Conservation (phyloP, 192 early-diverging fungal species). For the Backusella macrospora region DNA sequence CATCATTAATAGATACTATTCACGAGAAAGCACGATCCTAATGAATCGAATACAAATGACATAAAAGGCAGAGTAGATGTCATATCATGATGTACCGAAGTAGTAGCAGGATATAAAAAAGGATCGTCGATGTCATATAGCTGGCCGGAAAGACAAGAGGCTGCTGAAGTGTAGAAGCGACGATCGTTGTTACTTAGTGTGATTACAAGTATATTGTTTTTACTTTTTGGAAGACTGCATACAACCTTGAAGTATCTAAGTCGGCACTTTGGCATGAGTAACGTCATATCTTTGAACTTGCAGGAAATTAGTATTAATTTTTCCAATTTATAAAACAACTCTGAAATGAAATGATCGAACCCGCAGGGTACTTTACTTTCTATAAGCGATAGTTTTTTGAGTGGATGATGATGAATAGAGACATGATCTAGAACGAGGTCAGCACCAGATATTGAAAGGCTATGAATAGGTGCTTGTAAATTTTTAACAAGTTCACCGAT, state of each 20-base stretch:
- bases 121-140: not conserved
- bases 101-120: not conserved
- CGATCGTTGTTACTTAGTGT: not conserved
- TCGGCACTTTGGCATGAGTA: not conserved
- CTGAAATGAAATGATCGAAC: not conserved
- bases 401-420: not conserved
- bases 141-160: not conserved
- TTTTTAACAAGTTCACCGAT: not conserved
- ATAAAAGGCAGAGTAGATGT: not conserved
- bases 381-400: not conserved
- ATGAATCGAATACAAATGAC: not conserved
- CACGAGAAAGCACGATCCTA: not conserved
- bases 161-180: not conserved
- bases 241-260: not conserved
- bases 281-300: not conserved
- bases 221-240: not conserved
- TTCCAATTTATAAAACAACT: not conserved
- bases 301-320: not conserved
- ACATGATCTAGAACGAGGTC: not conserved
- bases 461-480: not conserved
- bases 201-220: not conserved
- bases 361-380: not conserved
- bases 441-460: not conserved
- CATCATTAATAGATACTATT: not conserved
- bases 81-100: not conserved